These are phyloP conservation scores for Suillus discolor DNA, from an alignment of 768 basidiomycete genomes.

Conservation along the genomic window DNA sequence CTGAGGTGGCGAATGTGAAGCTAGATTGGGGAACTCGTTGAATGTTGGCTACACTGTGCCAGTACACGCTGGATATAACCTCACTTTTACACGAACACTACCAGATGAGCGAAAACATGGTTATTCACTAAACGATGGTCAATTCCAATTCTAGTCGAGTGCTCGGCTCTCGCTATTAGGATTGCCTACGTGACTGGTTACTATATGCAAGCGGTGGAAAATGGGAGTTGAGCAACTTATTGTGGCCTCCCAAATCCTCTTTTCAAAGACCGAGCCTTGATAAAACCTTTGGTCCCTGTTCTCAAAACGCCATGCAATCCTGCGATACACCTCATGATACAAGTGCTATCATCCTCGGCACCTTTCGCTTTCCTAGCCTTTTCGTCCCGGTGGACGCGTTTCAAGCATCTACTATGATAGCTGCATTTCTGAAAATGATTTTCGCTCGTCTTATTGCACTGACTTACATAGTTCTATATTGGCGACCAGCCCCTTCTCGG, in stretches of 20 bases:
- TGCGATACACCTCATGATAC: background rate
- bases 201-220: background rate
- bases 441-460: background rate
- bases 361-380: background rate
- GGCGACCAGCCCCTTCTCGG: background rate
- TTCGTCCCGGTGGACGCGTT: background rate
- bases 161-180: background rate
- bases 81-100: background rate
- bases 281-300: background rate
- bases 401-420: too few species aligned
- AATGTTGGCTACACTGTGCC: background rate
- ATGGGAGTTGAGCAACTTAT: background rate
- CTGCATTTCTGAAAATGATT: background rate
- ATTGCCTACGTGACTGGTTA: background rate
- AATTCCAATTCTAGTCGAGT: background rate
- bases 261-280: background rate
- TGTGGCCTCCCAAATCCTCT: background rate
- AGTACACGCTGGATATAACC: background rate
- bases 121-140: background rate
- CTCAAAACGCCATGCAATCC: background rate
- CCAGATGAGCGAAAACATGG: background rate
- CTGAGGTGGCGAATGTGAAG: constrained; percentile 31
- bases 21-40: background rate
- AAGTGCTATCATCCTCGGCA: background rate
- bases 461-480: background rate